A percentile compares a stretch with the other conserved stretches of the same genome.
Conservation (phyloP, 73 alveolate genomes). For the Stentor roeselii region DNA sequence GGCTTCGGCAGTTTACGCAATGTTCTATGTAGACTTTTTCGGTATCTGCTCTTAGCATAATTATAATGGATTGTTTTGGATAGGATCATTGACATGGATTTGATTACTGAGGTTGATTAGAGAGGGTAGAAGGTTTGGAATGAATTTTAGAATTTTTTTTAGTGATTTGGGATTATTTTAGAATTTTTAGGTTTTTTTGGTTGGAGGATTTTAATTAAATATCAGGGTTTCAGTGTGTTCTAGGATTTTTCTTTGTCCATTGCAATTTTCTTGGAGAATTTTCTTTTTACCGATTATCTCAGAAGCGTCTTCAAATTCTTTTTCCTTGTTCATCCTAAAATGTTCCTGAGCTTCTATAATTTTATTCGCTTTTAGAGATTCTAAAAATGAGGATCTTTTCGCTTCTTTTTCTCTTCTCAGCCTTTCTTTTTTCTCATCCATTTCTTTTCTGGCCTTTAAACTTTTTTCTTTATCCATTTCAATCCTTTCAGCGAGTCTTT, state of each 20-base stretch:
- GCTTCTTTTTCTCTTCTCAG: neutral
- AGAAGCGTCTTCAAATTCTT: neutral
- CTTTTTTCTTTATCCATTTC: neutral
- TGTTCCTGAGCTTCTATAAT: neutral
- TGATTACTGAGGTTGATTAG: too few relatives aligned
- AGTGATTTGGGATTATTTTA: too few relatives aligned
- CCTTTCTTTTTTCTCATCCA: neutral
- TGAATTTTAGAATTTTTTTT: too few relatives aligned
- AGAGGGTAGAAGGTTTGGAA: too few relatives aligned
- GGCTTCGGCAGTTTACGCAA: slow-evolving; percentile 33
- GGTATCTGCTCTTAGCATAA: neutral
- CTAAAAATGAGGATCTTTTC: neutral
- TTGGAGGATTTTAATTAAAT: too few relatives aligned
- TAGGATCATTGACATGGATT: too few relatives aligned
- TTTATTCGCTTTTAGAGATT: neutral
- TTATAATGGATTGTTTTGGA: too few relatives aligned
- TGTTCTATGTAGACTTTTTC: slow-evolving; percentile 26
- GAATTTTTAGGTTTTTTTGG: too few relatives aligned
- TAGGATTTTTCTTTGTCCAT: neutral
- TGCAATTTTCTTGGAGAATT: neutral
- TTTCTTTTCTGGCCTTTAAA: too few relatives aligned
- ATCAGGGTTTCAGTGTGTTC: neutral
- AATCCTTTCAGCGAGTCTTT: neutral
- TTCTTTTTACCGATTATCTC: neutral
- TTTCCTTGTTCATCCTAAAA: neutral